Conservation (phyloP, 768 basidiomycete genomes). For the Suillus tomentosus region DNA sequence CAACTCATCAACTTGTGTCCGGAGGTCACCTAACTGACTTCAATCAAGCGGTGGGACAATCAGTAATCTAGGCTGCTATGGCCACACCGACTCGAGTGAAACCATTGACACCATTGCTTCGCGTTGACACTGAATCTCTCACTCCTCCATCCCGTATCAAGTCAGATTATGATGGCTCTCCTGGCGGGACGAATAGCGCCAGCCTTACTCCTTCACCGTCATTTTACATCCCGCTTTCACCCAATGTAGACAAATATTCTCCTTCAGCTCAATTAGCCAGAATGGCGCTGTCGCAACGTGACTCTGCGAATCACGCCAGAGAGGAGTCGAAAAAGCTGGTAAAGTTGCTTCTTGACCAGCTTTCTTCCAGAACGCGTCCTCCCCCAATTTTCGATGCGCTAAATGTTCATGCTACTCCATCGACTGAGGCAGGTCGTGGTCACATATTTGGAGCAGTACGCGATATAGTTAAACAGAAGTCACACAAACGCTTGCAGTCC, state of each 20-base stretch:
- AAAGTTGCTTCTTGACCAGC: constrained; percentile 60
- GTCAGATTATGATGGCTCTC: constrained; percentile 1
- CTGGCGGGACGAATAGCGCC: constrained; percentile 6
- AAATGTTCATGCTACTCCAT: constrained; percentile 27
- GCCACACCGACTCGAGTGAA: constrained; percentile 5
- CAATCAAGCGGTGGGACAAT: too few relatives aligned
- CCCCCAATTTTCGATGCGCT: constrained; percentile 52
- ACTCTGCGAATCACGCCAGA: constrained; percentile 38
- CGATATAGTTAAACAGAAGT: constrained; percentile 43
- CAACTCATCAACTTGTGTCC: neutral
- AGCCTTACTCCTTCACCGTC: constrained; percentile 25
- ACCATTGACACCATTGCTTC: constrained; percentile 13
- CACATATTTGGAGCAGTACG: constrained; percentile 47
- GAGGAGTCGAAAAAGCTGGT: constrained; percentile 73
- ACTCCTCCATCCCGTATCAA: constrained; percentile 4
- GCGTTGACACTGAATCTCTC: constrained; percentile 15
- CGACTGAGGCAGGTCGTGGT: constrained; percentile 38
- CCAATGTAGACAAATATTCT: constrained; percentile 27
- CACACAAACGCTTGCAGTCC: constrained; percentile 12
- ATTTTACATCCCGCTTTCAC: constrained; percentile 31
- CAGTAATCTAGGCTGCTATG: constrained; percentile 3
- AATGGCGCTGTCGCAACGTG: constrained; percentile 28
- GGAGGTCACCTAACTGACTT: too few relatives aligned
- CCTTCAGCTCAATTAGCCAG: constrained; percentile 22
- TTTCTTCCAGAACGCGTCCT: constrained; percentile 58